Conservation (phyloP, 2,329 filamentous ascomycete species). For the Penicillium concentricum region DNA sequence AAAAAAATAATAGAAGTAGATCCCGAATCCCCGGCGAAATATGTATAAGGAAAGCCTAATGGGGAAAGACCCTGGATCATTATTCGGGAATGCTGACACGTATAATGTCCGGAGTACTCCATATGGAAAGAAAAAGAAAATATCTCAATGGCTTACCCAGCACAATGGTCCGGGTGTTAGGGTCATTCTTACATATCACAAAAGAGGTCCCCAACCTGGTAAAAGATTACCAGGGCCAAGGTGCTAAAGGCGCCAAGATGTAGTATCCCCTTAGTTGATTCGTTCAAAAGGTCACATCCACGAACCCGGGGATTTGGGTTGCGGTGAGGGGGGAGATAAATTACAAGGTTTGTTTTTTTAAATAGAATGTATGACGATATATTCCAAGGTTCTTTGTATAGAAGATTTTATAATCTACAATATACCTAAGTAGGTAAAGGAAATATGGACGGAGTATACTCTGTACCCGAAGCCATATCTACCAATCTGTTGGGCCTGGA, state of each 20-base stretch:
- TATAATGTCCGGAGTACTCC: neutral
- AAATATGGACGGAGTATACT: no score
- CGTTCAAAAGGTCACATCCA: neutral
- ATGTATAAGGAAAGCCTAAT: neutral
- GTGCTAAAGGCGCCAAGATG: neutral
- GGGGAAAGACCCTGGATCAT: neutral
- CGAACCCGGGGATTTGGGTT: slow-evolving; percentile 5
- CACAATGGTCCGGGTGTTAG: neutral
- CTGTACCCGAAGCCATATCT: no score
- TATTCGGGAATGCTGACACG: neutral
- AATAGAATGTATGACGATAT: no score
- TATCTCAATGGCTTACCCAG: neutral
- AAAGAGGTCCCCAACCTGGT: neutral
- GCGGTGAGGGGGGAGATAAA: no score
- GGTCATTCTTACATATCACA: slow-evolving; percentile 3
- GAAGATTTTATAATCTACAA: no score
- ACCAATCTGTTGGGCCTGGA: no score
- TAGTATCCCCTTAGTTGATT: neutral
- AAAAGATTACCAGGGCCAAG: neutral
- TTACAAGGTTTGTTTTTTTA: no score
- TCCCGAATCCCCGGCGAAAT: neutral
- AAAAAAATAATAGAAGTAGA: no score
- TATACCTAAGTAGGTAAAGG: no score
- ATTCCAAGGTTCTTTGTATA: no score
- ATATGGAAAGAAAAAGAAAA: no score